Evolutionary conservation across 495 filamentous ascomycete species (phyloP), one percentile per base, ranked within the genome.

Genomic region (Podospora pseudopauciseta): DNA sequence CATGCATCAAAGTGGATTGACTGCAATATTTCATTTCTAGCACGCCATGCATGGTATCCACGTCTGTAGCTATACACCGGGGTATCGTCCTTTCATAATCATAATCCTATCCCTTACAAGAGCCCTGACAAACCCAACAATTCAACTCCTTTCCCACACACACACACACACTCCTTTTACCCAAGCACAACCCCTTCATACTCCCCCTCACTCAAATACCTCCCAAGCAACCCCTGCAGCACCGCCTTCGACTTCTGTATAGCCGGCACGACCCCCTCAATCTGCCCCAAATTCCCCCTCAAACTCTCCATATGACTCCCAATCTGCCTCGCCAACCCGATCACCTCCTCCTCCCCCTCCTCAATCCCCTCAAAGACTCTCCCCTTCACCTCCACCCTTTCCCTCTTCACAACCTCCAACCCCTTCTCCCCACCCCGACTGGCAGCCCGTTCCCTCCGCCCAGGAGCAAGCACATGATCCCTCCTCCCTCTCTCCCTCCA

Each of bases 211-310:
- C 75, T 83, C 69, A 79, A 73, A 73, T 75, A 80, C 71, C 71
- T 77, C 73, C 75, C 80, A 76, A 81, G 72, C 69, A 77, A 75
- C 54, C 73, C 74, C 74, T 72, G 77, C 54, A 76, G 68, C 65
- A 73, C 79, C 63, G 69, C 85, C 74, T 80, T 84, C 78, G 71
- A 80, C 70, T 74, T 78, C 58, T 70, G 73, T 20, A 84, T 79
- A 5, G 76, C 77, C 5, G 80, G 80, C 58, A 80, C 67, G 20
- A 84, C 75, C 0, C 80, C 82, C 1, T 82, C 80, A 26, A 83
- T 78, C 74, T 84, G 81, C 56, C 76, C 85, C 76, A 80, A 84
- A 74, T 82, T 90, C 81, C 72, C 86, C 76, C 76, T 86, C 88
- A 84, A 89, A 82, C 72, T 84, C 70, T 84, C 79, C 81, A 85